A percentile compares a stretch with the other conserved stretches of the same genome.
These are phyloP conservation scores for Apiotrichum porosum DNA, from an alignment of 1,284 basidiomycete species.

Conservation along the genomic window DNA sequence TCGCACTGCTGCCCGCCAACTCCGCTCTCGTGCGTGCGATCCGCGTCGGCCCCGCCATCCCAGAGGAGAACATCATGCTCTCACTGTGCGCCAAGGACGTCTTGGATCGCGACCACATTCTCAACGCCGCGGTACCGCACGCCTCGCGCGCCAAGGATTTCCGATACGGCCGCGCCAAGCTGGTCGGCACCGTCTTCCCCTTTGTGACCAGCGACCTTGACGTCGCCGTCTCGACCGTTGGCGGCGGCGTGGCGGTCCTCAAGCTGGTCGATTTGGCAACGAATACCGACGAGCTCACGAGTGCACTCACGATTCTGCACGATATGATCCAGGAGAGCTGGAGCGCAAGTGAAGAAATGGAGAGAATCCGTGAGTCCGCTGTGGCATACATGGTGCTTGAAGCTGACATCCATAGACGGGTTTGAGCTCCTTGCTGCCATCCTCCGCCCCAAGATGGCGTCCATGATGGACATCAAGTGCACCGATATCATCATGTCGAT, in stretches of 20 bases:
- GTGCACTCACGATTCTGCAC: constrained; percentile 65
- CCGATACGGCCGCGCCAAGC: constrained; percentile 32
- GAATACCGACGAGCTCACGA: constrained; percentile 67
- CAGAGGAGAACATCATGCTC: constrained; percentile 43
- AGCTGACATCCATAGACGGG: constrained; percentile 58
- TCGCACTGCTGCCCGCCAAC: constrained; percentile 32
- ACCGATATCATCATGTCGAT: constrained; percentile 78
- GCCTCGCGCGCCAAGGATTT: constrained; percentile 29
- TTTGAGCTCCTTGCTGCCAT: constrained; percentile 80
- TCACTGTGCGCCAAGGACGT: constrained; percentile 41
- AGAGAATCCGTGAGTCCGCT: constrained; percentile 67
- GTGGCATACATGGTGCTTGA: not conserved
- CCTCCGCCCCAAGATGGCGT: constrained; percentile 63
- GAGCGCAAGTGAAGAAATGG: constrained; percentile 90
- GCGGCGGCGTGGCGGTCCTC: constrained; percentile 71
- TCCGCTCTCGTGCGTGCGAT: constrained; percentile 46
- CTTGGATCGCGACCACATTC: constrained; percentile 16
- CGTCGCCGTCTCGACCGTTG: constrained; percentile 72
- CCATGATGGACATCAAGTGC: constrained; percentile 68
- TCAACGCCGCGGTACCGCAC: constrained; percentile 41
- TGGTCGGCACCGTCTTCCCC: constrained; percentile 60
- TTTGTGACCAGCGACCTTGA: constrained; percentile 65
- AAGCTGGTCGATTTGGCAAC: constrained; percentile 72
- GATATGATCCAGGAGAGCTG: constrained; percentile 77
- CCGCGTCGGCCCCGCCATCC: constrained; percentile 37